These are phyloP conservation scores for Apostasia ramifera DNA, from an alignment of 106 monocot species.

Conservation along the genomic window DNA sequence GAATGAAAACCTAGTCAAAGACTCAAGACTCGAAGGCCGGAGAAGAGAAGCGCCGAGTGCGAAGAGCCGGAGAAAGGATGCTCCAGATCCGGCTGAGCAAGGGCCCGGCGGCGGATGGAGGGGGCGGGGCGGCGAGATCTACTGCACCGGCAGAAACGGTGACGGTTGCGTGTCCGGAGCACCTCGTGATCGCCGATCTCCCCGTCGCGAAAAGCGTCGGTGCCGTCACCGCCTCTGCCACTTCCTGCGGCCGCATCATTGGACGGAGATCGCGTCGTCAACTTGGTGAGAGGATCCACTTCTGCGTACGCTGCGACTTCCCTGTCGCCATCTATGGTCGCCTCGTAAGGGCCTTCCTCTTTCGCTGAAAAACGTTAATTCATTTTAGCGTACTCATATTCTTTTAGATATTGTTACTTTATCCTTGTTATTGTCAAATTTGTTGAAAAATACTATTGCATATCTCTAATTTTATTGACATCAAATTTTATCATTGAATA, in stretches of 20 bases:
- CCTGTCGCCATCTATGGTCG: slow-evolving; percentile 43
- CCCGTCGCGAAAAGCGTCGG: slow-evolving; percentile 24
- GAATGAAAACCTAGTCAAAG: no score
- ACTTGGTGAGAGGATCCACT: slow-evolving; percentile 32
- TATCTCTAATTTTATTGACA: no score
- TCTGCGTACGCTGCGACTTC: slow-evolving; percentile 38
- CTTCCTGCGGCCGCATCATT: slow-evolving; percentile 1
- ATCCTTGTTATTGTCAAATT: no score
- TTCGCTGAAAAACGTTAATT: neutral
- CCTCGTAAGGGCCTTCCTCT: slow-evolving; percentile 11
- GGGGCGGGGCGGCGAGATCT: slow-evolving; percentile 12
- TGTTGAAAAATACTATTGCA: no score
- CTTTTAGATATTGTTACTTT: no score
- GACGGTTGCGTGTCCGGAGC: slow-evolving; percentile 25
- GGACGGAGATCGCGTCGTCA: slow-evolving; percentile 18
- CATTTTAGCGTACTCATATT: no score
- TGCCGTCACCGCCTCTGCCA: neutral
- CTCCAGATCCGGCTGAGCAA: slow-evolving; percentile 88
- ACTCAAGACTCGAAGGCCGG: no score
- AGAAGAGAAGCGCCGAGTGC: neutral
- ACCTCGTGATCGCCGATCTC: slow-evolving; percentile 20
- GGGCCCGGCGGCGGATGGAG: slow-evolving; percentile 34
- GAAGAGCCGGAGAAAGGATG: slow-evolving; percentile 23
- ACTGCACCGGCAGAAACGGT: slow-evolving; percentile 27
- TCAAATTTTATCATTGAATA: no score